Evolutionary conservation across 2,329 filamentous ascomycete genomes (phyloP), one percentile per base, ranked within the genome.

Genomic region (Colletotrichum sp.): DNA sequence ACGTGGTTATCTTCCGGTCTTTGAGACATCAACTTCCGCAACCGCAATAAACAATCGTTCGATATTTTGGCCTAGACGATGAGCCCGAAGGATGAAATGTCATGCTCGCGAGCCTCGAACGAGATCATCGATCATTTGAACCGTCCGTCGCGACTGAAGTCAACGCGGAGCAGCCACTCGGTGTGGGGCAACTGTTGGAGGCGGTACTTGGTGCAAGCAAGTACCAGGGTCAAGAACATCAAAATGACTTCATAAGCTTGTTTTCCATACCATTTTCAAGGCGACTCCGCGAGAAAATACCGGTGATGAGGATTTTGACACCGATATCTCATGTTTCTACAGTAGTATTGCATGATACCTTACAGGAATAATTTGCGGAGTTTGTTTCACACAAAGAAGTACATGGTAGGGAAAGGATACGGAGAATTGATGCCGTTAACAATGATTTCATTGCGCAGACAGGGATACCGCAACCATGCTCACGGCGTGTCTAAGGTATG

Each of bases 211-310:
- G 0, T 52, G 43, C n/a, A 52, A 21, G 43, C 43, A 13, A 52
- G 6, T 48, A 12, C 43, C n/a, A 0, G n/a, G 43, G n/a, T 8
- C n/a, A 6, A 52, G n/a, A 52, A 52, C n/a, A 12, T 21, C n/a
- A 52, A 21, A 21, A 48, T 13, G n/a, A 21, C 10, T 48, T 48
- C 43, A 12, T 48, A 10, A 12, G 43, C 43, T 7, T n/a, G 18
- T 48, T 48, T n/a, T 21, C 1, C 1, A 10, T 4, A 43, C 9
- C 3, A 48, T 6, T 12, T 12, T 6, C 2, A 48, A n/a, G 43
- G 0, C 10, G 43, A n/a, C 1, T 21, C 3, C 43, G 18, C 3
- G 0, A 48, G 18, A 7, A 21, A 12, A 7, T 6, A 1, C 18
- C 43, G 10, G 10, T 6, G 12, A 7, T 21, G 6, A 7, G 18